Evolutionary conservation across 768 basidiomycete species (phyloP).

Genomic region (Exsudoporus frostii): DNA sequence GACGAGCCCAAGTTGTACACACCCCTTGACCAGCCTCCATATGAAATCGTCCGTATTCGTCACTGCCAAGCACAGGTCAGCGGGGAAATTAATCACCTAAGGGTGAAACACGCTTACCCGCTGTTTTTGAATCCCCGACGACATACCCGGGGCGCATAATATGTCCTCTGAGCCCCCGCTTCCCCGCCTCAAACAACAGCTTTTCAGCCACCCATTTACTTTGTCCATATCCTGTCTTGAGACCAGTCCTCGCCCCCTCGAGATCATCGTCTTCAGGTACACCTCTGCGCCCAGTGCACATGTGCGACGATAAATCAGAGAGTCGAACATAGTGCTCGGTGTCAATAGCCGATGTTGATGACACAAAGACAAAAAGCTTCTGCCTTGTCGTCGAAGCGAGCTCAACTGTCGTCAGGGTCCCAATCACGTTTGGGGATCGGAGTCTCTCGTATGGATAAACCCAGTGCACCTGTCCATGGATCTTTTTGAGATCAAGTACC

Average conservation of each 20-base stretch:
- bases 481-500: neutral
- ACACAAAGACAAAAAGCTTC: slow-evolving; percentile 87
- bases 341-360: slow-evolving; percentile 94
- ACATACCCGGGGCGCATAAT: slow-evolving; percentile 95
- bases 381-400: slow-evolving; percentile 71
- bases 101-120: slow-evolving; percentile 50
- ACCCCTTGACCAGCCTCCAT: slow-evolving; percentile 98
- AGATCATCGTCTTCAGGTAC: slow-evolving; percentile 87
- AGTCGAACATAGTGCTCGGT: slow-evolving; percentile 86
- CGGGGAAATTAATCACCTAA: neutral
- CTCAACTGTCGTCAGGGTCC: slow-evolving; percentile 79
- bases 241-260: slow-evolving; percentile 68
- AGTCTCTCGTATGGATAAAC: slow-evolving; percentile 96
- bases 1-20: slow-evolving; percentile 91
- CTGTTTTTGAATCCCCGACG: slow-evolving; percentile 85
- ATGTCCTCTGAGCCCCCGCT: slow-evolving; percentile 77
- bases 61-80: slow-evolving; percentile 43
- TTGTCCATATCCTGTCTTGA: slow-evolving; percentile 95
- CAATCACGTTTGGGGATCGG: slow-evolving; percentile 87
- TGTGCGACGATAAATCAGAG: slow-evolving; percentile 61
- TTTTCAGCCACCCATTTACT: slow-evolving; percentile 99
- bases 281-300: slow-evolving; percentile 49
- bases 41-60: slow-evolving; percentile 99
- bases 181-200: slow-evolving; percentile 86
- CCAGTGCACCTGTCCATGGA: slow-evolving; percentile 83